Percentiles rank a stretch among this genome's conserved stretches.
phyloP scores from a whole-genome alignment of 75 land plant species.

The Selaginella tamariscina region DNA sequence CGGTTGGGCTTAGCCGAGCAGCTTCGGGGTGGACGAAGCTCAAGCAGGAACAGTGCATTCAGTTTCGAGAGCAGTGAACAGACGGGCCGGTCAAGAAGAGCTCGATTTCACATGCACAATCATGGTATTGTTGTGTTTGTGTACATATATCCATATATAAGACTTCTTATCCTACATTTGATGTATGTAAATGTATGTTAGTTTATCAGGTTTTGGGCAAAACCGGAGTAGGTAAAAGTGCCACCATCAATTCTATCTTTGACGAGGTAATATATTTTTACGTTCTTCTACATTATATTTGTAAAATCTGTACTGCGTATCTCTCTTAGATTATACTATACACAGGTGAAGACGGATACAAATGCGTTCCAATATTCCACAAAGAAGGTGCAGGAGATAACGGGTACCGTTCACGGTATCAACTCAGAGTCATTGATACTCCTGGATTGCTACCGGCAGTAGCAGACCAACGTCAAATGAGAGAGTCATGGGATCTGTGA shows the following conservation, averaged over 20 bases:
- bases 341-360: background rate
- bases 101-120: slow-evolving; percentile 46
- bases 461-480: slow-evolving; percentile 11
- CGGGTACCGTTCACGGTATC: slow-evolving; percentile 5
- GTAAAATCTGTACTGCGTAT: too few relatives aligned
- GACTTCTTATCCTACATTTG: too few relatives aligned
- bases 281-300: too few relatives aligned
- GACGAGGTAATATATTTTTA: too few relatives aligned
- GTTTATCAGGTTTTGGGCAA: too few relatives aligned
- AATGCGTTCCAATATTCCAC: background rate
- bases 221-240: slow-evolving; percentile 54
- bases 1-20: slow-evolving; percentile 45
- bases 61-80: slow-evolving; percentile 38
- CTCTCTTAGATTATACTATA: too few relatives aligned
- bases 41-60: slow-evolving; percentile 26
- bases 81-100: slow-evolving; percentile 26
- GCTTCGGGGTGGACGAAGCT: slow-evolving; percentile 22
- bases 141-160: too few relatives aligned
- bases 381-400: slow-evolving; percentile 13
- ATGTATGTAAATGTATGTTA: too few relatives aligned
- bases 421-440: slow-evolving; percentile 10
- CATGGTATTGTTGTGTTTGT: too few relatives aligned
- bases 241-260: slow-evolving; percentile 48
- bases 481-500: slow-evolving; percentile 7
- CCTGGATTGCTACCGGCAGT: slow-evolving; percentile 7